Evolutionary conservation across 345 rosid genomes (phyloP).

Genomic region (Fremontodendron californicum): DNA sequence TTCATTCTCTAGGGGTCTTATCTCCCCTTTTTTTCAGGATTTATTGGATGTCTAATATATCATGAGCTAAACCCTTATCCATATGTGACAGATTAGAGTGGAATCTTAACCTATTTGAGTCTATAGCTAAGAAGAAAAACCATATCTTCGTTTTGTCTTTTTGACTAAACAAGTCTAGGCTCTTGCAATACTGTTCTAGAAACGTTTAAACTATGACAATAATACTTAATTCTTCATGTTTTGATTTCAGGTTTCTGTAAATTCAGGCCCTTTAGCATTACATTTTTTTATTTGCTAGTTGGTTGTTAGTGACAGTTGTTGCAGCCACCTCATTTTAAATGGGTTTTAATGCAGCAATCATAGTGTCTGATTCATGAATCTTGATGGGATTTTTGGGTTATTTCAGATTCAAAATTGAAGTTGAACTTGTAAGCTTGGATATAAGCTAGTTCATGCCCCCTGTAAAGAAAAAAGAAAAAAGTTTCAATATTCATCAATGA

Average conservation of each 20-base stretch:
- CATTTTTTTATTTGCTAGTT: background rate
- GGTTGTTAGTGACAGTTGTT: background rate
- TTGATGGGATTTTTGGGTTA: background rate
- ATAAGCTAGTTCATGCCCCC: background rate
- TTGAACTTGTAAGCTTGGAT: background rate
- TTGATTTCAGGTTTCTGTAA: background rate
- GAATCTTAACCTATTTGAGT: background rate
- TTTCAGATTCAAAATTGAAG: background rate
- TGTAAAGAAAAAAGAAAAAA: background rate
- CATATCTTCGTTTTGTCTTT: background rate
- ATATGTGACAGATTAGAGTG: background rate
- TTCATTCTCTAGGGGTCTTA: background rate
- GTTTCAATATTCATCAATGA: background rate
- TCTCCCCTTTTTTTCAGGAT: background rate
- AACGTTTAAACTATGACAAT: background rate
- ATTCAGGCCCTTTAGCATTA: background rate
- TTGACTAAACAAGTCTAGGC: background rate
- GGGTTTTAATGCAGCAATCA: background rate
- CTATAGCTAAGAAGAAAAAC: background rate
- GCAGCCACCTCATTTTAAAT: background rate
- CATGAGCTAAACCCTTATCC: background rate
- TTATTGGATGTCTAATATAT: background rate
- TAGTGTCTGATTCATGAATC: slow-evolving; percentile 9
- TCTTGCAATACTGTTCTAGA: background rate
- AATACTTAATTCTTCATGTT: background rate